Evolutionary conservation across 2,329 filamentous ascomycete genomes (phyloP), one percentile per base, ranked within the genome.

Genomic region (Hirsutella minnesotensis): DNA sequence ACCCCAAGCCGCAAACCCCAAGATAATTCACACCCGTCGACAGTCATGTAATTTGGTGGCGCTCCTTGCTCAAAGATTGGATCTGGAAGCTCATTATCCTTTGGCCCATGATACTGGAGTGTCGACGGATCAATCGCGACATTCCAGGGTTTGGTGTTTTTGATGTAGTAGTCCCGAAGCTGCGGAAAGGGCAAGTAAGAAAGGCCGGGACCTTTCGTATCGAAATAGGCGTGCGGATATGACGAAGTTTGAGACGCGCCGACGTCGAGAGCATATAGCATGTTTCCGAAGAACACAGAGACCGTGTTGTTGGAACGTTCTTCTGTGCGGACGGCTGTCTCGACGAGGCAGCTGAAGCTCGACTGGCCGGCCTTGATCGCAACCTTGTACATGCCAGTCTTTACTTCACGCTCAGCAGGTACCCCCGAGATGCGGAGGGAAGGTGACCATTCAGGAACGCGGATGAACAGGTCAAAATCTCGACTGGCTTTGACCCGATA

Each of bases 251-350:
- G 46, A 9, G 54, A 45, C 18, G 56, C 58, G 21, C 54, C 55
- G 4, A 69, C 56, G 5, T 64, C 57, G 9, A 67, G 51, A 0
- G 66, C 61, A 41, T 70, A 71, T 0, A 70, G 59, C 1, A 71
- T 51, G 1, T 65, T 53, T 1, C 67, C 67, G 34, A 63, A 60
- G 46, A 68, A 67, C 12, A 71, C 56, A 10, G 64, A 54, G 4
- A 68, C 58, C 1, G 65, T 65, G 40, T 64, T 53, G 44, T 64
- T 49, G 3, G 48, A 27, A 13, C 56, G 51, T 3, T 44, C 29
- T 22, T 56, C 50, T 2, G 54, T 47, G 8, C 51, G 49, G 2
- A 58, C 45, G 2, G 38, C 33, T 1, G 50, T 48, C 3, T 39
- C 31, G 12, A 57, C 48, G 10, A 22, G 44, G 35, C 51, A 52